phyloP scores from a whole-genome alignment of 163 green algal genomes.

The Smithsoniella earleae region DNA sequence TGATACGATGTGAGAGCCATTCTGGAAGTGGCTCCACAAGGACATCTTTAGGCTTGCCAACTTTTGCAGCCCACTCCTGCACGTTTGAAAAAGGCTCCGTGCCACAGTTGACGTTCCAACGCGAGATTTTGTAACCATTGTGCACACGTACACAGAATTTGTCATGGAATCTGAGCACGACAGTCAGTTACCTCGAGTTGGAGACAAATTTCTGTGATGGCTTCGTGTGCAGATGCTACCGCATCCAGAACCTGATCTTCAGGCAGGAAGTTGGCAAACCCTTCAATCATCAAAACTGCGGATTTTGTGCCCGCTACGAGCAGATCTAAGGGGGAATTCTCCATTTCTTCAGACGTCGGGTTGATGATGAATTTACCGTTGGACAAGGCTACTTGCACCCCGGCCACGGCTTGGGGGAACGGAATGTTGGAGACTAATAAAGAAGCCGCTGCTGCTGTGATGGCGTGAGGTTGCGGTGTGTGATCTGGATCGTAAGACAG shows the following conservation, averaged over 20 bases:
- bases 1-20: conserved; percentile 44
- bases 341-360: conserved; percentile 71
- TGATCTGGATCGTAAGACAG: conserved; percentile 75
- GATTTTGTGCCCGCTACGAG: conserved; percentile 81
- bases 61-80: conserved; percentile 52
- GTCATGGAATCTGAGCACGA: too few species aligned
- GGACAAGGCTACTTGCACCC: conserved; percentile 74
- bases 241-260: conserved; percentile 80
- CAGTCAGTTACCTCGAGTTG: conserved; percentile 54
- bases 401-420: conserved; percentile 73
- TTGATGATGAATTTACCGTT: conserved; percentile 69
- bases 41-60: conserved; percentile 63
- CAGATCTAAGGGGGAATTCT: conserved; percentile 68
- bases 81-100: too few species aligned
- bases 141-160: too few species aligned
- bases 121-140: too few species aligned
- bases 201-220: conserved; percentile 55
- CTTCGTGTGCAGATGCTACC: conserved; percentile 47
- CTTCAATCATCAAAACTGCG: conserved; percentile 95
- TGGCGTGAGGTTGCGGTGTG: conserved; percentile 80
- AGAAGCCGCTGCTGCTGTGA: conserved; percentile 80
- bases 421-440: conserved; percentile 88
- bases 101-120: too few species aligned
- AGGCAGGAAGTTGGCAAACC: conserved; percentile 82
- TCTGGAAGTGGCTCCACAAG: conserved; percentile 36